Conservation (phyloP, 1,284 basidiomycete genomes). For the Schizophyllum commune region DNA sequence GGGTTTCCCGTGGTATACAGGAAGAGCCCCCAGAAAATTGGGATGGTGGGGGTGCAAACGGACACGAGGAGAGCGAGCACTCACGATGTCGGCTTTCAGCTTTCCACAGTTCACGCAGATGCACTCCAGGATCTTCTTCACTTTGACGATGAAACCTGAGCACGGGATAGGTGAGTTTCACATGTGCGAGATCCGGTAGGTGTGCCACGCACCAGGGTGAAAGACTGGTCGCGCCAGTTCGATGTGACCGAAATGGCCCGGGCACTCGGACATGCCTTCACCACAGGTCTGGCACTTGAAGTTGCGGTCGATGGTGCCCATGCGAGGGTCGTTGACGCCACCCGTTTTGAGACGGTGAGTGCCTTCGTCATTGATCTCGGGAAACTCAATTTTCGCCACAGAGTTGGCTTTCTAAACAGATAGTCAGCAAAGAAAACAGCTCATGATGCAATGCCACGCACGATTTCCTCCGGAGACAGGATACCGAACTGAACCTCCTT, state of each 20-base stretch:
- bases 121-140: slow-evolving; percentile 99
- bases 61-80: slow-evolving; percentile 73
- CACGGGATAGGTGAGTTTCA: slow-evolving; percentile 4
- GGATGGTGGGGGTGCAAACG: slow-evolving; percentile 85
- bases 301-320: slow-evolving; percentile 98
- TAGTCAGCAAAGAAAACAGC: slow-evolving; percentile 8
- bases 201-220: slow-evolving; percentile 72
- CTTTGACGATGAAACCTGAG: slow-evolving; percentile 93
- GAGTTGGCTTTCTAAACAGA: slow-evolving; percentile 87
- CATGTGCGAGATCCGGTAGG: neutral
- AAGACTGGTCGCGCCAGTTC: slow-evolving; percentile 96
- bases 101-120: slow-evolving; percentile 99
- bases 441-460: slow-evolving; percentile 36
- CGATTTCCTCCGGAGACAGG: slow-evolving; percentile 99
- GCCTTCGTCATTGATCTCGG: slow-evolving; percentile 96
- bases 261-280: slow-evolving; percentile 97
- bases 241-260: slow-evolving; percentile 98
- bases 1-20: slow-evolving; percentile 76
- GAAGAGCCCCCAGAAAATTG: slow-evolving; percentile 94
- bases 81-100: slow-evolving; percentile 93
- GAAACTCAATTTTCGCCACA: slow-evolving; percentile 96
- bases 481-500: slow-evolving; percentile 99
- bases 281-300: slow-evolving; percentile 99
- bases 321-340: slow-evolving; percentile 95
- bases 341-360: slow-evolving; percentile 84